Percentiles rank a stretch among this genome's conserved stretches.
Evolutionary conservation across 1,139 yeast genomes (phyloP).

Genomic region (Scheffersomyces segobiensis): DNA sequence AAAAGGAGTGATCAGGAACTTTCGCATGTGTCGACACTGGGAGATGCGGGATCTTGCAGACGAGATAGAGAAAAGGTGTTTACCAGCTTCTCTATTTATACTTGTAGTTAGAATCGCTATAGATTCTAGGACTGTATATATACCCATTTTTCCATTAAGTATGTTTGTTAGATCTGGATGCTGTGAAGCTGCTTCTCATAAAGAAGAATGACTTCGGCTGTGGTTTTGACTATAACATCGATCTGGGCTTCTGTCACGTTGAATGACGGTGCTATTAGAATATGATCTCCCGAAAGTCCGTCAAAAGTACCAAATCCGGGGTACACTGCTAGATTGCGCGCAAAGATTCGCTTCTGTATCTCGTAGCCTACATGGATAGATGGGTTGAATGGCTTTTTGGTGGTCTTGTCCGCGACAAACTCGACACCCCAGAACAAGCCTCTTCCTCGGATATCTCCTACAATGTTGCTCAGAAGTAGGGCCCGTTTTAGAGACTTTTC

Average conservation of each 20-base stretch:
- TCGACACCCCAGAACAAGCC: constrained; percentile 19
- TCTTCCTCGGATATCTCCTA: constrained; percentile 17
- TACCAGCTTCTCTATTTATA: too few relatives aligned
- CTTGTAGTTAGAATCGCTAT: too few relatives aligned
- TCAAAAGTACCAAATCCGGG: constrained; percentile 6
- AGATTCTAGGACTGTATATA: neutral
- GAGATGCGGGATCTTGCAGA: too few relatives aligned
- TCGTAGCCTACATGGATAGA: constrained; percentile 6
- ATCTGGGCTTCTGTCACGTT: neutral
- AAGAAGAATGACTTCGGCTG: neutral
- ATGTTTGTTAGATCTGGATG: neutral
- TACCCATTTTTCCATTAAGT: neutral
- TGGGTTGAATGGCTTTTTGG: constrained; percentile 12
- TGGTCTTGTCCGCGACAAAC: constrained; percentile 14
- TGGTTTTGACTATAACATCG: neutral
- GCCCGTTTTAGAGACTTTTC: constrained; percentile 7
- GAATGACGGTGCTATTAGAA: constrained; percentile 9
- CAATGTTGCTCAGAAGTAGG: constrained; percentile 5
- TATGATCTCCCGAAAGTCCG: constrained; percentile 7
- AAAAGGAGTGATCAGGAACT: too few relatives aligned
- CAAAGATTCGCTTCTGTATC: constrained; percentile 5
- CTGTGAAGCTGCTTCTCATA: neutral
- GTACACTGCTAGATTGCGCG: constrained; percentile 5
- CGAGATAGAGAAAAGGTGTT: too few relatives aligned
- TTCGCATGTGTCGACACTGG: too few relatives aligned